Evolutionary conservation across 2,329 filamentous ascomycete genomes (phyloP), one percentile per base, ranked within the genome.

Genomic region (Colletotrichum truncatum): DNA sequence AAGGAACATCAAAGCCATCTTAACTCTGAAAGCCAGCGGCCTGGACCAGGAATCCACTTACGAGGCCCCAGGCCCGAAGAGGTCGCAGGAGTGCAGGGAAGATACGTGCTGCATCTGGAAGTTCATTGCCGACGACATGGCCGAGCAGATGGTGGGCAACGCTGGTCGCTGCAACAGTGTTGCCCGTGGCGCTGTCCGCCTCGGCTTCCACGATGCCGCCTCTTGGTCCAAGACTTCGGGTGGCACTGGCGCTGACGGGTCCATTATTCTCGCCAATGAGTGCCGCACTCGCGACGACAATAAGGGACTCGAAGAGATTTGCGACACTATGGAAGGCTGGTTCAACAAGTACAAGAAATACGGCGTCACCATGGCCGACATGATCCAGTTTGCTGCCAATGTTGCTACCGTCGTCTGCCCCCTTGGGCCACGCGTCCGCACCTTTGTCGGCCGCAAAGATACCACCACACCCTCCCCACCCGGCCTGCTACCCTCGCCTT

Each of bases 341-440:
- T 80, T 80, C 65, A 52, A 72, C 34, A 80, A 82, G 68, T 84
- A 81, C 69, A 77, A 78, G 45, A 74, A 72, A 63, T 74, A 70
- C 21, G 69, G 72, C n/a, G 78, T 88, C 32, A 78, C 80, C 4
- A 83, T 83, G 69, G 85, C 85, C 30, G 86, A 89, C 69, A 75
- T 88, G 7, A 80, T 86, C 34, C 85, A 87, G 70, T 82, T 86
- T 70, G 83, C 82, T 2, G 77, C 77, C 75, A 84, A 75, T 61
- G 77, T 85, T 39, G 85, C 82, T 18, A 83, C 84, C 7, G 80
- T 84, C 4, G 78, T 81, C 10, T 81, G 79, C 60, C 78, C 79
- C 7, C 74, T 79, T 5, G 79, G 79, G 3, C 85, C 86, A 2
- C 79, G 80, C 16, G 78, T 87, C 14, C 76, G 79, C 54, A 82